These are phyloP conservation scores for Plectosphaerella cucumerina DNA, from an alignment of 2,329 filamentous ascomycete species.

Conservation along the genomic window DNA sequence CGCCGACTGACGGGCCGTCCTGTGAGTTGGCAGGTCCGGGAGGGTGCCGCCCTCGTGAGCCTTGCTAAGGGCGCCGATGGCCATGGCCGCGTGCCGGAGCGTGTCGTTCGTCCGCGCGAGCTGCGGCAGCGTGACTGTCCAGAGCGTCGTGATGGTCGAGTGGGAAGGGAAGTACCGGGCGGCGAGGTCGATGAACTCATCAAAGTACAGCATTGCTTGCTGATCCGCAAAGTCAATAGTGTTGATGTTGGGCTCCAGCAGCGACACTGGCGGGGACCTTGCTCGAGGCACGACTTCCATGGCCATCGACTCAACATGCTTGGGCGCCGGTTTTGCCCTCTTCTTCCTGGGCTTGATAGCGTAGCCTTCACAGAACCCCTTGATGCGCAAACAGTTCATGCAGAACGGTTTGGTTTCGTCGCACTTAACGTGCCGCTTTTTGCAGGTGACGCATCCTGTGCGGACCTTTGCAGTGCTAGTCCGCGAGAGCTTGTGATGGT, in stretches of 20 bases:
- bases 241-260: constrained; percentile 10
- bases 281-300: background rate
- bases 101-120: constrained; percentile 13
- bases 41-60: constrained; percentile 11
- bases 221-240: constrained; percentile 10
- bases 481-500: constrained; percentile 5
- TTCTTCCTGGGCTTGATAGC: constrained; percentile 8
- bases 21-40: background rate
- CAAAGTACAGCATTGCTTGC: constrained; percentile 10
- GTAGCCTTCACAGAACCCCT: constrained; percentile 13
- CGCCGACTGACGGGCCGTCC: background rate
- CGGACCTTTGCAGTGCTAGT: constrained; percentile 9
- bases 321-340: background rate
- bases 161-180: background rate
- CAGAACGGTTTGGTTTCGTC: constrained; percentile 36
- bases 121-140: constrained; percentile 28
- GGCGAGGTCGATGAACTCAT: constrained; percentile 11
- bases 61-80: constrained; percentile 32
- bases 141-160: constrained; percentile 18
- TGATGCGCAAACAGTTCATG: constrained; percentile 27
- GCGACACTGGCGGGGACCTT: background rate
- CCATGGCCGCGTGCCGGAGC: constrained; percentile 34
- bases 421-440: constrained; percentile 34
- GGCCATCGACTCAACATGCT: background rate
- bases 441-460: constrained; percentile 14